A percentile compares a stretch with the other conserved stretches of the same genome.
phyloP scores from a whole-genome alignment of 1,284 basidiomycete genomes.

The Puccinia hordei region DNA sequence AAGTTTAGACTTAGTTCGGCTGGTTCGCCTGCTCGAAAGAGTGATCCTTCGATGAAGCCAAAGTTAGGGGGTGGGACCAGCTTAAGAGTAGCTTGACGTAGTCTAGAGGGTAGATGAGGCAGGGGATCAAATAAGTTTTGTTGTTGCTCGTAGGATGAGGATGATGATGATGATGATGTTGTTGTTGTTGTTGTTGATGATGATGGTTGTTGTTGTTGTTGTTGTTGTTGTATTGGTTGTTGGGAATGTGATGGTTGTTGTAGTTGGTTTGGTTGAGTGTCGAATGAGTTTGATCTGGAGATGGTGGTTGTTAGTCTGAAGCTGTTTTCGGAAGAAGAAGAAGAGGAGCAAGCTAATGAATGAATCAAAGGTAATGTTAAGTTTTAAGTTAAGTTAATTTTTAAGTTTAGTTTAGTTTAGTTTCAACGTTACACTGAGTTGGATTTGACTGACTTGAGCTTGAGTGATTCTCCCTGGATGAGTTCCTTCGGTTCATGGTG shows the following conservation, averaged over 20 bases:
- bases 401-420: no score
- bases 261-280: neutral
- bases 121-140: constrained; percentile 31
- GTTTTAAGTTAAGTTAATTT: no score
- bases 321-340: no score
- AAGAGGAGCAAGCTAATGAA: no score
- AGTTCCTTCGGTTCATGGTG: no score
- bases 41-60: constrained; percentile 25
- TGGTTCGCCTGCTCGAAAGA: constrained; percentile 30
- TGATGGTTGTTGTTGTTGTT: neutral
- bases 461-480: no score
- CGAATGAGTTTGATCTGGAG: constrained; percentile 25
- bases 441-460: no score
- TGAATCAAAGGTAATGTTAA: no score
- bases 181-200: neutral
- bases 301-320: neutral
- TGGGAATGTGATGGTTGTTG: no score
- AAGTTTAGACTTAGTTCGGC: constrained; percentile 34
- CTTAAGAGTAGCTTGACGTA: constrained; percentile 24
- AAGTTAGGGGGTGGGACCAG: constrained; percentile 42
- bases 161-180: neutral
- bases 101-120: neutral
- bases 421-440: no score
- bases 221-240: neutral
- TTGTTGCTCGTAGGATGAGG: neutral